These are phyloP conservation scores for Saturnispora saitoi DNA, from an alignment of 805 yeast genomes.

Conservation along the genomic window DNA sequence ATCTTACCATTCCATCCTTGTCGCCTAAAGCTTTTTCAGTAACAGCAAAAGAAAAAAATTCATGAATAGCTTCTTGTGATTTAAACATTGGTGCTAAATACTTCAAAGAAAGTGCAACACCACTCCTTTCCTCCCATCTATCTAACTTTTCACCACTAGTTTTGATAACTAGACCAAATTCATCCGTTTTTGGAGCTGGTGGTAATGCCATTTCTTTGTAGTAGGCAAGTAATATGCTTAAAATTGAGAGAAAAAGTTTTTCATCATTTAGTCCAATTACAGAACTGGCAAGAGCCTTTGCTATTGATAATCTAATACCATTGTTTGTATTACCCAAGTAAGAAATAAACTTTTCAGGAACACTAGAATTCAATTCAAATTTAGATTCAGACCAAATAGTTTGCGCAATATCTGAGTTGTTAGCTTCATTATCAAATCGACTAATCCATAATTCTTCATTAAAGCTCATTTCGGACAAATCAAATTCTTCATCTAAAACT, in stretches of 20 bases:
- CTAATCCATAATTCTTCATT: conserved; percentile 64
- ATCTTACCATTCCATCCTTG: conserved; percentile 59
- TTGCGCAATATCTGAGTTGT: conserved; percentile 54
- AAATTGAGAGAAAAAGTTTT: conserved; percentile 25
- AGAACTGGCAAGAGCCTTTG: conserved; percentile 61
- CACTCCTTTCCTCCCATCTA: conserved; percentile 78
- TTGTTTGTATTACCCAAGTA: conserved; percentile 49
- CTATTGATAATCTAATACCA: conserved; percentile 65
- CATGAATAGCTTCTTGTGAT: conserved; percentile 35
- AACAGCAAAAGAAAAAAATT: conserved; percentile 50
- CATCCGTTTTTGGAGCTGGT: conserved; percentile 69
- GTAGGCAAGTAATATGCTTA: conserved; percentile 42
- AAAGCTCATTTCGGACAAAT: conserved; percentile 36
- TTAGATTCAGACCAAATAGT: conserved; percentile 80
- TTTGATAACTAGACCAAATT: conserved; percentile 68
- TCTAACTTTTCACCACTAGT: conserved; percentile 55
- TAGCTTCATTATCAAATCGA: conserved; percentile 61
- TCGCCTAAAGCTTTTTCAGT: conserved; percentile 66
- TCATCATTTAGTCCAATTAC: conserved; percentile 27
- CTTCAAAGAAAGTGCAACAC: conserved; percentile 62
- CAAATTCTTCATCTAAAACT: conserved; percentile 77
- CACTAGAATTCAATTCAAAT: conserved; percentile 37
- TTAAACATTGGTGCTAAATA: conserved; percentile 43
- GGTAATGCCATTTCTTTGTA: conserved; percentile 58
- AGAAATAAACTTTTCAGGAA: conserved; percentile 39